Evolutionary conservation across 495 filamentous ascomycete species (phyloP).

Genomic region (Penicillium mononematosum): DNA sequence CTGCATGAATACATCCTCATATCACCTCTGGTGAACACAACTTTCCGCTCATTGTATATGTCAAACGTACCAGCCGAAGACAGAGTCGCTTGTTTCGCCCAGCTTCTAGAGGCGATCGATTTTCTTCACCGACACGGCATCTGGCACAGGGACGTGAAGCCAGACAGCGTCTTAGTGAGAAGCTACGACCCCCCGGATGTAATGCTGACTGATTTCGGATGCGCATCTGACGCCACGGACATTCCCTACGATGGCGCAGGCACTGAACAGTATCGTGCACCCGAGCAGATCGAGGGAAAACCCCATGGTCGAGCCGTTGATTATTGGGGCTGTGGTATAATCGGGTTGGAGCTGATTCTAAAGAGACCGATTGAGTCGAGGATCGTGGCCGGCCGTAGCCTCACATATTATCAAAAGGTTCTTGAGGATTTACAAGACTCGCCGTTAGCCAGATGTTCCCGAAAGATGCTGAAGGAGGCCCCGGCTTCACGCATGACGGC

Average conservation of each 20-base stretch:
- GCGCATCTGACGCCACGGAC: neutral
- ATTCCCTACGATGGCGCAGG: neutral
- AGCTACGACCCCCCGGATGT: conserved; percentile 3
- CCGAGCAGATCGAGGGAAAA: neutral
- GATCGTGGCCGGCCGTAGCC: neutral
- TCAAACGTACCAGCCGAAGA: conserved; percentile 1
- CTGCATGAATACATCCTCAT: conserved; percentile 9
- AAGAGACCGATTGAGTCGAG: neutral
- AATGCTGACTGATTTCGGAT: conserved; percentile 9
- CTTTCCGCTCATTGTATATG: conserved; percentile 1
- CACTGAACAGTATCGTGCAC: neutral
- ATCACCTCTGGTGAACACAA: conserved; percentile 5
- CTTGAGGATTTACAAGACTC: neutral
- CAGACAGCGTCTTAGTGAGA: conserved; percentile 58
- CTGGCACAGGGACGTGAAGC: conserved; percentile 87
- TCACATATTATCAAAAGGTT: neutral
- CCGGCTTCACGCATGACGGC: neutral
- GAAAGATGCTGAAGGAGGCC: neutral
- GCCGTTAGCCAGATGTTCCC: neutral
- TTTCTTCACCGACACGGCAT: conserved; percentile 85
- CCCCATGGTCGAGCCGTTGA: neutral
- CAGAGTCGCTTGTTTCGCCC: neutral
- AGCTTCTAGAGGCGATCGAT: conserved; percentile 53
- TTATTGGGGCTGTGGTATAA: neutral
- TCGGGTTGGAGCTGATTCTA: neutral